A percentile compares a stretch with the other conserved stretches of the same genome.
Evolutionary conservation across 352 stramenopile genomes (phyloP).

Genomic region (Pelagophyceae sp.): DNA sequence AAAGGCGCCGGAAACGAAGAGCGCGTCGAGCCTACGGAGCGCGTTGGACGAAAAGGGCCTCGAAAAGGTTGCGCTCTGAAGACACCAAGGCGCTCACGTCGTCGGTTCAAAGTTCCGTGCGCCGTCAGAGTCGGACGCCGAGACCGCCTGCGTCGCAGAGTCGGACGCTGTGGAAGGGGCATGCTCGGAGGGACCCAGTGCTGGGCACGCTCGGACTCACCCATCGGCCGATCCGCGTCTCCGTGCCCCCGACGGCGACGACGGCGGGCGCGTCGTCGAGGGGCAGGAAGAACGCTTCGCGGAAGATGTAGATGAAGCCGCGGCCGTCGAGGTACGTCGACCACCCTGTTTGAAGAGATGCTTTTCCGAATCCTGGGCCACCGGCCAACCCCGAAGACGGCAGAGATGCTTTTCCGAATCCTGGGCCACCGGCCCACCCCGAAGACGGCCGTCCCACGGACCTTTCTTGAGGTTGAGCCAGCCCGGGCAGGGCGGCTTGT

Average conservation of each 20-base stretch:
- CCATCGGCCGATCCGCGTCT: neutral
- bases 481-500: neutral
- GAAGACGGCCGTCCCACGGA: neutral
- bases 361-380: no score
- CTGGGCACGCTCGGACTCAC: neutral
- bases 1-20: no score
- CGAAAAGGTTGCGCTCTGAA: no score
- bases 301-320: neutral
- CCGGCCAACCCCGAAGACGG: no score
- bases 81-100: no score
- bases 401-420: no score
- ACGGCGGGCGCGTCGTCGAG: neutral
- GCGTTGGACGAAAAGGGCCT: no score
- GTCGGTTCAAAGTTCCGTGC: neutral
- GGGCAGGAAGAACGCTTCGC: neutral
- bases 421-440: no score
- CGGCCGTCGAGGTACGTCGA: neutral
- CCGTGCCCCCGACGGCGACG: neutral
- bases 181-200: neutral
- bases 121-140: neutral
- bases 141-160: neutral
- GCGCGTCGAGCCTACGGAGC: no score
- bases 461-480: slow-evolving; percentile 20
- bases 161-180: neutral
- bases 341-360: no score